phyloP scores from a whole-genome alignment of 2,329 filamentous ascomycete genomes.

The Fusarium guadeloupense region DNA sequence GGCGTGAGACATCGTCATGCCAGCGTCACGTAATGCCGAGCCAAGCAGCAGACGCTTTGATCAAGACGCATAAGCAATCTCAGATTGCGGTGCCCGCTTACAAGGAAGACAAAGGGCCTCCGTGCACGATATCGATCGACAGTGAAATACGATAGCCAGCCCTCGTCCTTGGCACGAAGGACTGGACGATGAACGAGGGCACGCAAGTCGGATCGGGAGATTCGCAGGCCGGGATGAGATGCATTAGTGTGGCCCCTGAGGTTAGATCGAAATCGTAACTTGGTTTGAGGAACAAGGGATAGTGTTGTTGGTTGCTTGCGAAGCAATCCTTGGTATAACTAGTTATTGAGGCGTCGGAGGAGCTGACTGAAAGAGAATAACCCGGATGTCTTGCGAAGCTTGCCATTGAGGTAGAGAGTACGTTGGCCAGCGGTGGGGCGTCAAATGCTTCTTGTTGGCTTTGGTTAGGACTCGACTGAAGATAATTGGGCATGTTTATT shows the following conservation, averaged over 20 bases:
- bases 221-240: slow-evolving; percentile 37
- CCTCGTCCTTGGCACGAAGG: slow-evolving; percentile 6
- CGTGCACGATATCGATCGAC: slow-evolving; percentile 32
- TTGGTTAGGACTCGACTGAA: not conserved
- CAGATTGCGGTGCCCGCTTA: slow-evolving; percentile 4
- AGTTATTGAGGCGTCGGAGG: slow-evolving; percentile 36
- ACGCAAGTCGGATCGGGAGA: slow-evolving; percentile 18
- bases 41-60: slow-evolving; percentile 23
- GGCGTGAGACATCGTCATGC: slow-evolving; percentile 36
- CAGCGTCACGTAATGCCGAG: slow-evolving; percentile 33
- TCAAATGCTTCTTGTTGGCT: not conserved
- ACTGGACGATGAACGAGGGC: slow-evolving; percentile 5
- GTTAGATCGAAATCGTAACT: slow-evolving; percentile 14
- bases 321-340: slow-evolving; percentile 8
- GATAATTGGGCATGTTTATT: not conserved
- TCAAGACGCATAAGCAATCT: slow-evolving; percentile 13
- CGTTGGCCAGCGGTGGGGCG: slow-evolving; percentile 23
- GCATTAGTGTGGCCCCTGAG: slow-evolving; percentile 41
- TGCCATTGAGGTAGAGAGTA: not conserved
- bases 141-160: slow-evolving; percentile 17
- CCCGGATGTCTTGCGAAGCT: slow-evolving; percentile 8
- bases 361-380: slow-evolving; percentile 36
- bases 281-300: slow-evolving; percentile 8
- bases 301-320: slow-evolving; percentile 21
- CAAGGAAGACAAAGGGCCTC: slow-evolving; percentile 13